Evolutionary conservation across 306 rosid species (phyloP), one percentile per base, ranked within the genome.

Genomic region (Casuarina glauca): DNA sequence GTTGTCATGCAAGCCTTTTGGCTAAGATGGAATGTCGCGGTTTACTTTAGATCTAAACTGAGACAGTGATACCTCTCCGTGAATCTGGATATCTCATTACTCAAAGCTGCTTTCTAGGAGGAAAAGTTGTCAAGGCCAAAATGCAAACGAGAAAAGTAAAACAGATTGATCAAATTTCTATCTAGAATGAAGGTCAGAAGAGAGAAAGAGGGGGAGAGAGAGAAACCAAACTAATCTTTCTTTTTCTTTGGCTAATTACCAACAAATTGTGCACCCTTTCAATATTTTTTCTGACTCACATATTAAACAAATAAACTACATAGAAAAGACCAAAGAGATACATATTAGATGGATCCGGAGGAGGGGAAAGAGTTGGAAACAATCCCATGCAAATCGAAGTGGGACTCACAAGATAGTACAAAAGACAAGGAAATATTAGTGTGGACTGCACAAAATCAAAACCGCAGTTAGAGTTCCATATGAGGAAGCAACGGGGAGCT

Each of bases 331-430:
- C 42, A 42, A 3, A 5, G 42, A 41, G 12, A 66, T 8, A 66
- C 13, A 66, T 39, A 15, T 42, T 39, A 20, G 70, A 41, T 3
- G n/a, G 62, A 55, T 0, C n/a, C 2, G 36, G 4, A 41, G 46
- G 11, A 5, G 43, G 19, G 43, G 45, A 13, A n/a, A 19, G 48
- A 19, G n/a, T 44, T 44, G 48, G 10, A 43, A 41, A 64, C 48
- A 64, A 64, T 39, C 70, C 70, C 70, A 41, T 64, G 70, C 70
- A 39, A 64, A 41, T 64, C 42, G 50, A 16, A 7, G 42, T n/a
- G 35, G 48, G 70, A 42, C 32, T 66, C 71, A 66, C 71, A 66
- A 39, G 41, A 66, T 66, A 66, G 10, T 9, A 66, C 71, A 66
- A 39, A 41, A 13, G 49, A 41, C 48, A 66, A 41, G 49, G 48